Conservation (phyloP, 257 asterid genomes). For the Penstemon davidsonii region DNA sequence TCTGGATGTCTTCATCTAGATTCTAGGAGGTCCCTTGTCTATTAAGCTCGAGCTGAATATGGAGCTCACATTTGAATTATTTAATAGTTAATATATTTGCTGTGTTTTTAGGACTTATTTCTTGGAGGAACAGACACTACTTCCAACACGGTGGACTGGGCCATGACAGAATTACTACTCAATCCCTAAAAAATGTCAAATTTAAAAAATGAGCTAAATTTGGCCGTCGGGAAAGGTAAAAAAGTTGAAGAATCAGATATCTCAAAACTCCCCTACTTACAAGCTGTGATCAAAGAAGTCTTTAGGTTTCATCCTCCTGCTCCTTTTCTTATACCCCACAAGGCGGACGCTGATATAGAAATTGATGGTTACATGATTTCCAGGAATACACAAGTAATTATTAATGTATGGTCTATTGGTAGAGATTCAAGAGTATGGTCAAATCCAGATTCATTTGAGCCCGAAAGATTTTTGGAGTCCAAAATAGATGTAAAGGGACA, state of each 20-base stretch:
- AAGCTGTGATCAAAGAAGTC: constrained; percentile 25
- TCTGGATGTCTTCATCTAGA: too few species aligned
- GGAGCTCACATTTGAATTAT: too few species aligned
- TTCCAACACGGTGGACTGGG: constrained; percentile 32
- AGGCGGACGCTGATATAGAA: constrained; percentile 21
- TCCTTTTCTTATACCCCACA: constrained; percentile 26
- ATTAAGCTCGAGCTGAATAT: too few species aligned
- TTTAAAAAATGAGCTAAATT: constrained; percentile 27
- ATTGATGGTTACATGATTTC: constrained; percentile 19
- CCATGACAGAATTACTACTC: constrained; percentile 33
- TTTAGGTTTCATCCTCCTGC: constrained; percentile 26
- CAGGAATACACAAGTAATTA: constrained; percentile 13
- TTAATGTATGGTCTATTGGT: constrained; percentile 21
- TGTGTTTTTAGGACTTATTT: constrained; percentile 30
- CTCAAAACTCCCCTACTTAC: constrained; percentile 20
- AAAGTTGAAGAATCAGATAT: constrained; percentile 27
- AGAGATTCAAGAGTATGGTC: constrained; percentile 21
- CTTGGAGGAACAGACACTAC: constrained; percentile 32
- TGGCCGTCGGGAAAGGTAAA: background rate
- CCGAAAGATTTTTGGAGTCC: constrained; percentile 21
- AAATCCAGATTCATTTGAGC: constrained; percentile 19
- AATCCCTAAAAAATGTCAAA: constrained; percentile 30
- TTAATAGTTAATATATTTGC: background rate
- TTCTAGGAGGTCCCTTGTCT: too few species aligned
- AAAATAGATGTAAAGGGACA: constrained; percentile 22